Evolutionary conservation across 495 filamentous ascomycete genomes (phyloP).

Genomic region (Apodospora peruviana): DNA sequence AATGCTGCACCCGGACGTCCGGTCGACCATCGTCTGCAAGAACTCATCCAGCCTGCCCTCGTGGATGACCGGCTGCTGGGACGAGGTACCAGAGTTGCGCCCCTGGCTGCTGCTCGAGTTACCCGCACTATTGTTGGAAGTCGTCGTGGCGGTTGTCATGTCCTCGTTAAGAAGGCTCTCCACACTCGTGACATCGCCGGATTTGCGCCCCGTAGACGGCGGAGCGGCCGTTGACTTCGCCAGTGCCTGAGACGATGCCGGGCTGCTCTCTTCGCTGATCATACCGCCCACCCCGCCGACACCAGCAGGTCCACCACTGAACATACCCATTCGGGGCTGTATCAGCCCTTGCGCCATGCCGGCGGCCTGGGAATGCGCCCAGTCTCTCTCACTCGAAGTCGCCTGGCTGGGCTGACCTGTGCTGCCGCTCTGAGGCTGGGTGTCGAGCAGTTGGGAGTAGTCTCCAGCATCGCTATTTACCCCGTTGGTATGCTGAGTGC

Average conservation of each 20-base stretch:
- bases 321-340: conserved; percentile 12
- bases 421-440: conserved; percentile 35
- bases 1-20: conserved; percentile 73
- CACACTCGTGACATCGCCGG: conserved; percentile 25
- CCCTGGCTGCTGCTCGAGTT: conserved; percentile 8
- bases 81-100: conserved; percentile 25
- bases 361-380: conserved; percentile 48
- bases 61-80: conserved; percentile 55
- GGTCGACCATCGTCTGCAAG: conserved; percentile 51
- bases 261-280: conserved; percentile 15
- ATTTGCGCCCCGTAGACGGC: conserved; percentile 11
- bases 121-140: not conserved
- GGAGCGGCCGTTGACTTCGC: too few relatives aligned
- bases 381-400: conserved; percentile 36
- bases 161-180: conserved; percentile 32
- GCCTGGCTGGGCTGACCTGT: conserved; percentile 11
- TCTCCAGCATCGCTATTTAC: conserved; percentile 32
- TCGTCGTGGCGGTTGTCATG: conserved; percentile 1
- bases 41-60: conserved; percentile 48
- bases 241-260: conserved; percentile 32
- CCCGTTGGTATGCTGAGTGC: conserved; percentile 61
- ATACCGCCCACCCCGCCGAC: not conserved
- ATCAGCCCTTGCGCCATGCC: conserved; percentile 38
- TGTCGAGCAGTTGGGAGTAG: conserved; percentile 54
- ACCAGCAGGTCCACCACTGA: not conserved